Evolutionary conservation across 169 alveolate species (phyloP), one percentile per base, ranked within the genome.

Genomic region (Plasmodium gonderi): DNA sequence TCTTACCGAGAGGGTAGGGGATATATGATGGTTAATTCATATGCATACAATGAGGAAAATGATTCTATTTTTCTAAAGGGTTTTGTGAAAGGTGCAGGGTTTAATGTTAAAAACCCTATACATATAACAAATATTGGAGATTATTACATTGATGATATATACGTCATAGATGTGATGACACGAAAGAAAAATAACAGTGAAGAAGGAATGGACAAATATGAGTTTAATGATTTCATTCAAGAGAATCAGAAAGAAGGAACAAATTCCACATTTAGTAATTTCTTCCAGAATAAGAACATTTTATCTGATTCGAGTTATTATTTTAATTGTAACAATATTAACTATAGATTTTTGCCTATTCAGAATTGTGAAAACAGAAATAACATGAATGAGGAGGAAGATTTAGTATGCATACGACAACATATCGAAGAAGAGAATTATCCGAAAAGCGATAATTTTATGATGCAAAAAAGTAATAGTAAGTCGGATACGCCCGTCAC

Each of bases 1-100:
- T 90, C 96, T 14, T 95, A 95, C 95, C 75, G 97, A 33, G 80
- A 91, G 54, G 96, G 95, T n/a, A 79, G 97, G 64, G 97, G 97
- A 0, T 95, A 95, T 89, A 90, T 95, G 95, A 29, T 95, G 91
- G 92, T 91, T 6, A 93, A 82, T 38, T 92, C 92, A 33, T 87
- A 74, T 92, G 67, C 54, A 51, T 95, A 95, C 74, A 94, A 95
- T 42, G 51, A 80, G 12, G 33, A 64, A 7, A 45, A 78, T 26
- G 95, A 91, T 77, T 90, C 90, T 38, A 23, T 95, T 31, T 79
- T 72, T 44, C 42, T 95, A 38, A 94, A 90, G 64, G 97, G 97
- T 3, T 95, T 94, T 72, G 96, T 92, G n/a, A 94, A 91, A 40
- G 96, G 96, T 29, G 68, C 91, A 23, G 97, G 97, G 4, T 95